phyloP scores from a whole-genome alignment of 768 basidiomycete species.

The Boletus speciosus region DNA sequence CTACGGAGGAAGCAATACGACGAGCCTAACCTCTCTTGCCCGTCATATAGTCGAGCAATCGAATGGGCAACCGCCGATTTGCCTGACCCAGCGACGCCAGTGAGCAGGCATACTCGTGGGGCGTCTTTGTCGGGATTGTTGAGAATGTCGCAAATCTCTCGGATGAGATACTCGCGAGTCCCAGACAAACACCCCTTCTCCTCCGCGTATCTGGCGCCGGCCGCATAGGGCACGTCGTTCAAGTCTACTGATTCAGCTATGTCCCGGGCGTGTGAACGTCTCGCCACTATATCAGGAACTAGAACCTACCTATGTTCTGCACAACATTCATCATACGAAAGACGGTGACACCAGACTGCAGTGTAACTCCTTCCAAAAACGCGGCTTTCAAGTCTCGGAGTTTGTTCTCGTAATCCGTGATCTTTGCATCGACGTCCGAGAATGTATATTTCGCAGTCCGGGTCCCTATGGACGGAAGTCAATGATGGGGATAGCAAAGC shows the following conservation, averaged over 20 bases:
- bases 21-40: slow-evolving; percentile 29
- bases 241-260: slow-evolving; percentile 18
- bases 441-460: slow-evolving; percentile 17
- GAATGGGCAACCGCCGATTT: slow-evolving; percentile 33
- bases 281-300: neutral
- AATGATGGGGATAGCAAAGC: neutral
- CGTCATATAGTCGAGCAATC: slow-evolving; percentile 26
- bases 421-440: slow-evolving; percentile 17
- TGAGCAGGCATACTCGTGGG: slow-evolving; percentile 26
- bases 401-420: slow-evolving; percentile 16
- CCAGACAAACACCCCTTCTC: slow-evolving; percentile 21
- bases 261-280: neutral
- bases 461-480: slow-evolving; percentile 7
- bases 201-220: slow-evolving; percentile 20
- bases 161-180: slow-evolving; percentile 17
- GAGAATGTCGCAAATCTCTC: slow-evolving; percentile 18
- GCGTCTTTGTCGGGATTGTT: slow-evolving; percentile 8
- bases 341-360: slow-evolving; percentile 17
- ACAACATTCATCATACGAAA: slow-evolving; percentile 20
- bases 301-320: slow-evolving; percentile 2
- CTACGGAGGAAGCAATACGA: slow-evolving; percentile 28
- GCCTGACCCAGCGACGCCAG: slow-evolving; percentile 28
- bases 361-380: slow-evolving; percentile 13
- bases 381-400: slow-evolving; percentile 16
- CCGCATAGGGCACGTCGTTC: slow-evolving; percentile 19